Evolutionary conservation across 2,329 filamentous ascomycete species (phyloP).

Genomic region (Fusarium sp.): DNA sequence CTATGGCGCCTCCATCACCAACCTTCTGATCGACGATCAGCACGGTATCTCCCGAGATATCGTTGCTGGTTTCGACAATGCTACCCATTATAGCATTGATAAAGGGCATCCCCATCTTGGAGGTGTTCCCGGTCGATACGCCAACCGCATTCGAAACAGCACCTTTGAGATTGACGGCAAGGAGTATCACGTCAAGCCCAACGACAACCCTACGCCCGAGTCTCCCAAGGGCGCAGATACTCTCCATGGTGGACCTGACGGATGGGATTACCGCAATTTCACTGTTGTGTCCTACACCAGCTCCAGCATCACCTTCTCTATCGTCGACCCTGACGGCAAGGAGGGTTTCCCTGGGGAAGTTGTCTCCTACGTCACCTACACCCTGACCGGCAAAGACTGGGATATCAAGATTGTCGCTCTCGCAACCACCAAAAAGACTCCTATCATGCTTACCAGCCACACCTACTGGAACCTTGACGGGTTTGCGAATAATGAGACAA

Average conservation of each 20-base stretch:
- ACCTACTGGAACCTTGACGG: slow-evolving; percentile 88
- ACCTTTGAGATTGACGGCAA: slow-evolving; percentile 76
- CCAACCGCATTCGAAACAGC: slow-evolving; percentile 84
- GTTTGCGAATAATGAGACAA: slow-evolving; percentile 79
- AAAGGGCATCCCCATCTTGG: slow-evolving; percentile 78
- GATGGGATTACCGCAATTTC: slow-evolving; percentile 85
- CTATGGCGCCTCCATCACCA: slow-evolving; percentile 80
- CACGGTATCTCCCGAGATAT: slow-evolving; percentile 77
- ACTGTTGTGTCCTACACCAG: slow-evolving; percentile 77
- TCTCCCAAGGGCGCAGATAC: slow-evolving; percentile 70
- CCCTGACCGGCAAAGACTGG: slow-evolving; percentile 75
- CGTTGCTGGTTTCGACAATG: slow-evolving; percentile 82
- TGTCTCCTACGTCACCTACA: slow-evolving; percentile 80
- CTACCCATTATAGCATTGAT: slow-evolving; percentile 76
- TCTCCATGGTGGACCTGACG: slow-evolving; percentile 77
- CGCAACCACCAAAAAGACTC: slow-evolving; percentile 79
- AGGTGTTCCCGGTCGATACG: slow-evolving; percentile 80
- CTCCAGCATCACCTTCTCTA: slow-evolving; percentile 79
- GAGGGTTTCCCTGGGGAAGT: slow-evolving; percentile 86
- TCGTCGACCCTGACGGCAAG: slow-evolving; percentile 79
- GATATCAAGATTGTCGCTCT: slow-evolving; percentile 79
- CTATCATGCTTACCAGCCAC: slow-evolving; percentile 82
- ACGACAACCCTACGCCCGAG: slow-evolving; percentile 70
- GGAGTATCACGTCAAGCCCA: slow-evolving; percentile 70
- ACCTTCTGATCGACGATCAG: slow-evolving; percentile 78